phyloP scores from a whole-genome alignment of 352 stramenopile species.

The Pythium guiyangense region DNA sequence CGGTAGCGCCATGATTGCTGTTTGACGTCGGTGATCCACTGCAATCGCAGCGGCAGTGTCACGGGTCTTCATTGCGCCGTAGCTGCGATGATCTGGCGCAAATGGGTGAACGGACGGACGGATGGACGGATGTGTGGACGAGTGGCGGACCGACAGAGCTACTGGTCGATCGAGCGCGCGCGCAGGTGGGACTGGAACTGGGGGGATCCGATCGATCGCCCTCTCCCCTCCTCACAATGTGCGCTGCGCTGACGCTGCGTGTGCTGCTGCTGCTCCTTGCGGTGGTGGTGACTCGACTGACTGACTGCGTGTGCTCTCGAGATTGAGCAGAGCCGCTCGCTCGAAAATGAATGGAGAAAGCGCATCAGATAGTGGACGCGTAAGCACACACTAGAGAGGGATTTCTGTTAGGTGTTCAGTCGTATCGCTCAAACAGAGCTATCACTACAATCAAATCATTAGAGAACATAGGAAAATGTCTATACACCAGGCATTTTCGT shows the following conservation, averaged over 20 bases:
- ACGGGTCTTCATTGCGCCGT: constrained; percentile 27
- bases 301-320: constrained; percentile 3
- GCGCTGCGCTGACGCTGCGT: not conserved
- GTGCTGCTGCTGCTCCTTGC: not conserved
- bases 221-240: not conserved
- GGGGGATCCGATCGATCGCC: constrained; percentile 3
- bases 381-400: too few relatives aligned
- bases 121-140: not conserved
- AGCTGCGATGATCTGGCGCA: not conserved
- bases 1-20: constrained; percentile 5
- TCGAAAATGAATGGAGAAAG: constrained; percentile 14
- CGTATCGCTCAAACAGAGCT: too few relatives aligned
- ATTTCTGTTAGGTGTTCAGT: too few relatives aligned
- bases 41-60: constrained; percentile 26
- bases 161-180: not conserved
- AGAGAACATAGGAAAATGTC: too few relatives aligned
- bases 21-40: constrained; percentile 34
- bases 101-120: not conserved
- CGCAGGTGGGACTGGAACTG: not conserved
- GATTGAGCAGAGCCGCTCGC: not conserved
- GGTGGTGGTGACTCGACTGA: not conserved
- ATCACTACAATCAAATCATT: too few relatives aligned
- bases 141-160: not conserved
- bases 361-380: constrained; percentile 3
- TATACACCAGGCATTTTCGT: too few relatives aligned